Base-by-base conservation (phyloP, 2,329 filamentous ascomycete species). In the Alternaria arbusti region DNA sequence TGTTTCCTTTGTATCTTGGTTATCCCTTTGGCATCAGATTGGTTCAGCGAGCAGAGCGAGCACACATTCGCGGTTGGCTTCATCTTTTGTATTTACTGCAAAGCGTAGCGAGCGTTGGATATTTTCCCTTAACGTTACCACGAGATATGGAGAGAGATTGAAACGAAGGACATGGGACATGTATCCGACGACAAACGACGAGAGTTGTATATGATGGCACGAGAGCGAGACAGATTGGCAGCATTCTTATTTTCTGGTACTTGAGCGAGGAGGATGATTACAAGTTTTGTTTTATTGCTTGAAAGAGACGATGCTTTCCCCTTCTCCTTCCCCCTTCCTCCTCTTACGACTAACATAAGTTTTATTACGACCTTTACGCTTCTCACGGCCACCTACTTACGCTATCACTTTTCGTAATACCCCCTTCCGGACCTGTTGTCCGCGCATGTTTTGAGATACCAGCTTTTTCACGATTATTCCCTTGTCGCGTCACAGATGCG, bases 21-120 rank as follows among this genome's bases (percentile, higher is more conserved):
- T 65, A 55, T 63, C 59, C 49, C 54, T 64, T 57, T 60, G 22
- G 54, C 59, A 62, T 57, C 65, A 61, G 32, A 47, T 26, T 58
- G 49, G 50, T 65, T 63, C 67, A 68, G 69, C 82, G 54, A 70
- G 70, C 67, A 64, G 67, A 36, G 51, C 51, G 51, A 23, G 51
- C 30, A 71, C 70, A 69, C 59, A 74, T 74, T 74, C 68, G 71
- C 66, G 63, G 74, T 75, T 54, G 46, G 67, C 63, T 69, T 59
- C 56, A 66, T 69, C 69, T 64, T 50, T 44, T 61, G 50, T 65
- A 55, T 51, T 54, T 65, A 36, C 50, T 74, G 73, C 73, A 73
- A 66, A 78, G 73, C 75, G 72, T 71, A 76, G 75, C 76, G 74
- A 77, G 76, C 72, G 72, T 75, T 73, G 64, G 45, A 51, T 54